phyloP scores from a whole-genome alignment of 257 asterid species.

The Solanum boliviense region DNA sequence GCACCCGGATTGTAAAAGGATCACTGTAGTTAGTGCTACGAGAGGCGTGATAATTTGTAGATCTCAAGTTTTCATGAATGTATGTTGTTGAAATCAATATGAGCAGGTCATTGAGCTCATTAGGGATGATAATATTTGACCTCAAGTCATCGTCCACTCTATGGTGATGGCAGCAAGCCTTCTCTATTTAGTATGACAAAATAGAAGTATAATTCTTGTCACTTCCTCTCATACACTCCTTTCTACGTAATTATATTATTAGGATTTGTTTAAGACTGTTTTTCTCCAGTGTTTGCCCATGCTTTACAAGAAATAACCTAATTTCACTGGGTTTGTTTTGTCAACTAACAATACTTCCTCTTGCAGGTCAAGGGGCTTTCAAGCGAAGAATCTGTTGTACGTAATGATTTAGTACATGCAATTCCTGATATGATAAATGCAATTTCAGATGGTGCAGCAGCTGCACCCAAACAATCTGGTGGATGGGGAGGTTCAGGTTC shows the following conservation, averaged over 20 bases:
- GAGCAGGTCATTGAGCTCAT: background rate
- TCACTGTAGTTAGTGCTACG: background rate
- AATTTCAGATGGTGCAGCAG: background rate
- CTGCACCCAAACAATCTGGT: too few species aligned
- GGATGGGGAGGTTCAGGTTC: too few species aligned
- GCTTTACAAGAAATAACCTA: background rate
- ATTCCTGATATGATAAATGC: too few species aligned
- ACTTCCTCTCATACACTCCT: background rate
- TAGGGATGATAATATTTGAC: background rate
- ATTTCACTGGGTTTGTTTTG: background rate
- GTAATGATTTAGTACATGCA: too few species aligned
- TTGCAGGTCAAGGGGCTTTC: background rate
- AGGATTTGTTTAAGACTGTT: background rate
- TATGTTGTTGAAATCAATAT: background rate
- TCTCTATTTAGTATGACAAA: background rate
- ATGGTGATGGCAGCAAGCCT: background rate
- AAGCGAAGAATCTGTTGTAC: background rate
- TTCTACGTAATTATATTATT: background rate
- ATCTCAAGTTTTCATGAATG: background rate
- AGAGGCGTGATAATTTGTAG: background rate
- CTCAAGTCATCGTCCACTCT: background rate
- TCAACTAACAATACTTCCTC: background rate
- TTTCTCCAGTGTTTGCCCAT: background rate
- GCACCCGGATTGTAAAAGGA: background rate
- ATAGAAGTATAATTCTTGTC: background rate